A percentile compares a stretch with the other conserved stretches of the same genome.
phyloP scores from a whole-genome alignment of 176 grass and related monocot genomes.

The Musa acuminata region DNA sequence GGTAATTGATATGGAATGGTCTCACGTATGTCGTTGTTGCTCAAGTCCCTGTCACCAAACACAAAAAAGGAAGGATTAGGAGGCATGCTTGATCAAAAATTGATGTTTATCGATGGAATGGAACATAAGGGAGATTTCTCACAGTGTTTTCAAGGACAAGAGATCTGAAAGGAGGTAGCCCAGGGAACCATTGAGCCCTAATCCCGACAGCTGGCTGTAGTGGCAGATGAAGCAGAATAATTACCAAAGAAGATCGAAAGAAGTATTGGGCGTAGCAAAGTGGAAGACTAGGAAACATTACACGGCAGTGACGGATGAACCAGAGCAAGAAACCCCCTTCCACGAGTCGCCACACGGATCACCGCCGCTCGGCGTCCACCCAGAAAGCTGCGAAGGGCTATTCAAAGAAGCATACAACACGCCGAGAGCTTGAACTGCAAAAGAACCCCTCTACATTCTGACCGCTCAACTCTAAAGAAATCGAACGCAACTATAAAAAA shows the following conservation, averaged over 20 bases:
- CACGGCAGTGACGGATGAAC: slow-evolving; percentile 71
- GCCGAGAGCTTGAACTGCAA: slow-evolving; percentile 62
- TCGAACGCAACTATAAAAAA: background rate
- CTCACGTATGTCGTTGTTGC: slow-evolving; percentile 67
- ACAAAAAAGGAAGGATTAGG: slow-evolving; percentile 5
- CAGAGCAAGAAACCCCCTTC: slow-evolving; percentile 68
- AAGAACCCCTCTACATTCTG: background rate
- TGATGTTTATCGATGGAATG: slow-evolving; percentile 13
- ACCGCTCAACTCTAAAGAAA: background rate
- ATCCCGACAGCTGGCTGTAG: slow-evolving; percentile 68
- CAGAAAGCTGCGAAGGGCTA: slow-evolving; percentile 56
- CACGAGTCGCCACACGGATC: slow-evolving; percentile 86
- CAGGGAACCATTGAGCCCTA: slow-evolving; percentile 76
- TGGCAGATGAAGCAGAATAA: slow-evolving; percentile 15
- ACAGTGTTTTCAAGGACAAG: slow-evolving; percentile 66
- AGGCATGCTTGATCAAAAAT: background rate
- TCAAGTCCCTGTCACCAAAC: slow-evolving; percentile 64
- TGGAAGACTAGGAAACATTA: slow-evolving; percentile 18
- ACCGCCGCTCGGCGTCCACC: slow-evolving; percentile 58
- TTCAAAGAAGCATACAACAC: slow-evolving; percentile 65
- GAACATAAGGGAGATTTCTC: slow-evolving; percentile 23
- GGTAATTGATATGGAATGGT: slow-evolving; percentile 79
- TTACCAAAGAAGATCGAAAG: slow-evolving; percentile 7
- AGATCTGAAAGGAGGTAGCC: slow-evolving; percentile 66
- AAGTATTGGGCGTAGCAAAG: background rate